These are phyloP conservation scores for Neckera pumila DNA, from an alignment of 225 moss, liverwort and hornwort species.

Conservation along the genomic window DNA sequence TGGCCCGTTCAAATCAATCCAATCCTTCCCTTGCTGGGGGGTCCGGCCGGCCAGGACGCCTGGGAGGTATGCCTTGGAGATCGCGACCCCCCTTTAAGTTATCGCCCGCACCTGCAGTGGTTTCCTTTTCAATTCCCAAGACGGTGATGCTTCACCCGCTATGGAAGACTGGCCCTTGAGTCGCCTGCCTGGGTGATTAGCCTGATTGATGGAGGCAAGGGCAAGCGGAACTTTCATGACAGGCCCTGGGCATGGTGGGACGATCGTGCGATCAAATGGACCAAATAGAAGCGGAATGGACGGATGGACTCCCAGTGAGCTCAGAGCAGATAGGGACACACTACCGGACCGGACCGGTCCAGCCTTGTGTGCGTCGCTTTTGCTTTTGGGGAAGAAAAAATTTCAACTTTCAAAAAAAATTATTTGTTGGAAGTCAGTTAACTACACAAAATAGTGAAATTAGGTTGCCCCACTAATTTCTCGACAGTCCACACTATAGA, in stretches of 20 bases:
- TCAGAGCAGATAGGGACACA: background rate
- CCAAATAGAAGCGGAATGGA: background rate
- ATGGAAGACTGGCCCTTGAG: constrained; percentile 11
- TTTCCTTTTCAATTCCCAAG: background rate
- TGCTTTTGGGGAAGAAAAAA: background rate
- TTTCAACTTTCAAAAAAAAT: no score
- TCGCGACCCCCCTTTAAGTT: background rate
- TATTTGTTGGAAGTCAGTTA: no score
- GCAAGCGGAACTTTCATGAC: constrained; percentile 3
- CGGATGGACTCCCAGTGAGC: background rate
- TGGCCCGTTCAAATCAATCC: background rate
- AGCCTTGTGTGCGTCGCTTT: background rate
- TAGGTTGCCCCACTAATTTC: no score
- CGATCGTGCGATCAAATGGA: background rate
- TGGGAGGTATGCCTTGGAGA: background rate
- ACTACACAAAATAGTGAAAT: no score
- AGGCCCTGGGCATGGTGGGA: background rate
- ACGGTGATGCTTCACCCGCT: background rate
- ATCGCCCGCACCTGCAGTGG: background rate
- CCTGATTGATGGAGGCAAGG: background rate
- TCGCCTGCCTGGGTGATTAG: background rate
- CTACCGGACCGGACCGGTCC: rapidly evolving
- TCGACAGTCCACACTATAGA: no score
- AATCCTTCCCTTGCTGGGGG: background rate
- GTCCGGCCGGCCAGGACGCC: no score